phyloP scores from a whole-genome alignment of 257 asterid genomes.

The Solanum lycopersicoides region DNA sequence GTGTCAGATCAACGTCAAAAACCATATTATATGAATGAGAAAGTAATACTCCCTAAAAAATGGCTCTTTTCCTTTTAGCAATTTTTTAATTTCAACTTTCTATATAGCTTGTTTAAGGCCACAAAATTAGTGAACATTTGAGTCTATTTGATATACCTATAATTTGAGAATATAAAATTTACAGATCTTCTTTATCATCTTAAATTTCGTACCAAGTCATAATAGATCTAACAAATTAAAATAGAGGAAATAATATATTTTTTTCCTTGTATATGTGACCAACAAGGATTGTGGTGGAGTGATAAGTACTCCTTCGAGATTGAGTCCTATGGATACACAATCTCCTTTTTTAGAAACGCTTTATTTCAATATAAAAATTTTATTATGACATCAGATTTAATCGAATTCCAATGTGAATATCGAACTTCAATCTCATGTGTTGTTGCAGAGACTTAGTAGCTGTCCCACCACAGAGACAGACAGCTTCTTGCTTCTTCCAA shows the following conservation, averaged over 20 bases:
- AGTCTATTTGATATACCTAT: too few species aligned
- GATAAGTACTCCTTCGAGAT: background rate
- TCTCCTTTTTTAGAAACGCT: too few species aligned
- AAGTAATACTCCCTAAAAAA: background rate
- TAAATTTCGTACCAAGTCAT: background rate
- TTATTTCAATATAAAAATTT: too few species aligned
- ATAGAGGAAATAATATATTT: too few species aligned
- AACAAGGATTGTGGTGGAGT: too few species aligned
- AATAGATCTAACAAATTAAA: background rate
- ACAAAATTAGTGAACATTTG: too few species aligned
- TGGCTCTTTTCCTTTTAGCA: background rate
- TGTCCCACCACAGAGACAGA: background rate
- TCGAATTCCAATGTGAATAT: accelerated
- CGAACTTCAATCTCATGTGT: background rate
- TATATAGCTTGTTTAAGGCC: background rate
- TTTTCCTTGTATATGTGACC: too few species aligned
- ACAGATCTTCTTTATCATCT: background rate
- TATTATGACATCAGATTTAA: too few species aligned
- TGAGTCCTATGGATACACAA: too few species aligned
- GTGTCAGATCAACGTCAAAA: background rate
- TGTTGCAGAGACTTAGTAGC: background rate
- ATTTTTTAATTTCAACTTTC: too few species aligned
- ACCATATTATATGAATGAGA: background rate
- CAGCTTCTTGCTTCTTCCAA: background rate
- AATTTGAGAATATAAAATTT: too few species aligned